Evolutionary conservation across 2,329 filamentous ascomycete species (phyloP), one percentile per base, ranked within the genome.

Genomic region (Aspergillus calidoustus): DNA sequence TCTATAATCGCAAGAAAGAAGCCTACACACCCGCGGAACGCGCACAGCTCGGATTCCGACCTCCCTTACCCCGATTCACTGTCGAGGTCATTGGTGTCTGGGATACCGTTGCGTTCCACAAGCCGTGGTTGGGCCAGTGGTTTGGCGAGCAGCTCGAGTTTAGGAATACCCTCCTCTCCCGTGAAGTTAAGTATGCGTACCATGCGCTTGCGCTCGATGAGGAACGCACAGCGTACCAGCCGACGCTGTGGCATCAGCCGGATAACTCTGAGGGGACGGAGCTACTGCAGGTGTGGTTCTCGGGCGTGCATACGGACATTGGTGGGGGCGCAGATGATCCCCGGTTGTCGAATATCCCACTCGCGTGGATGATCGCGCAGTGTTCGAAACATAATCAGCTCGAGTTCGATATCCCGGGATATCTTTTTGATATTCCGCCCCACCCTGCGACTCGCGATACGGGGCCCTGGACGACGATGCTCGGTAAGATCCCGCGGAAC

Each of bases 351-450:
- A 66, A 84, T 46, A 83, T 86, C 30, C 79, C 80, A 5, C 71
- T 86, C 1, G 84, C 83, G 4, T 86, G 84, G 84, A 86, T 86
- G 84, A 83, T 86, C 68, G 78, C 79, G 54, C 82, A 85, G 60
- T 70, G 68, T 31, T 60, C 60, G 9, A 68, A 70, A 48, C 43
- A 68, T n/a, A 48, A 62, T 7, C 68, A 71, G 47, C 59, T 71
- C 1, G 59, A 59, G 0, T 69, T 71, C 22, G 63, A 70, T 23
- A 48, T 67, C 5, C 62, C 67, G 7, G 52, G 53, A 13, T 70
- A 70, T 53, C 54, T 70, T 0, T 68, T 69, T 23, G 60, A 67
- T 7, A 9, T 59, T 6, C 67, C 68, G 1, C 60, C 64, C 19
- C 59, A 5, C 1, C 7, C 53, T 7, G 3, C 61, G 17, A 54